Evolutionary conservation across 2,329 filamentous ascomycete genomes (phyloP).

Genomic region (Aspergillus phoenicis): DNA sequence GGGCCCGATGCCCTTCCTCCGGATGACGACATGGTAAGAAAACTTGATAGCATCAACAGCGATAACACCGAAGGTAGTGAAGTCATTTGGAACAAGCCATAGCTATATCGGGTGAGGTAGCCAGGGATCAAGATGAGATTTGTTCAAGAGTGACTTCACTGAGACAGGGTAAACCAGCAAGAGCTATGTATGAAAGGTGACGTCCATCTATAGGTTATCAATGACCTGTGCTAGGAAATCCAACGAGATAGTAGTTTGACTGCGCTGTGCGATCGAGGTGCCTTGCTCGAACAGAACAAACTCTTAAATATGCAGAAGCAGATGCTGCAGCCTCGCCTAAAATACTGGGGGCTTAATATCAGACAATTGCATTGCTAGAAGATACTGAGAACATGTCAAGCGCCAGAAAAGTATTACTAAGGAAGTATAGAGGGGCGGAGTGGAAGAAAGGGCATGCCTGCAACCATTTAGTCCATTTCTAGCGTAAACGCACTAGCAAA

Average conservation of each 20-base stretch:
- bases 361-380: not conserved
- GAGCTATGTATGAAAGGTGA: not conserved
- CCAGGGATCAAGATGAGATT: not conserved
- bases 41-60: conserved; percentile 53
- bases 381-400: not conserved
- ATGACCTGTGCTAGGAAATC: too few relatives aligned
- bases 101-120: too few relatives aligned
- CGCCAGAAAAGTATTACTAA: not conserved
- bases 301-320: not conserved
- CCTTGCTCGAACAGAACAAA: not conserved
- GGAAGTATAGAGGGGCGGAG: not conserved
- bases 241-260: too few relatives aligned
- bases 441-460: not conserved
- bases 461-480: not conserved
- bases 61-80: conserved; percentile 16
- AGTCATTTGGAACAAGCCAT: conserved; percentile 10
- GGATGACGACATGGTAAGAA: conserved; percentile 23
- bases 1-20: conserved; percentile 58
- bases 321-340: not conserved
- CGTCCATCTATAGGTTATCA: too few relatives aligned
- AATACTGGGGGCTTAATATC: not conserved
- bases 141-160: not conserved
- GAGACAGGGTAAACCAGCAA: not conserved
- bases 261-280: too few relatives aligned
- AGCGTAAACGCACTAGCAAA: not conserved